Evolutionary conservation across 306 rosid species (phyloP).

Genomic region (Inga oerstediana): DNA sequence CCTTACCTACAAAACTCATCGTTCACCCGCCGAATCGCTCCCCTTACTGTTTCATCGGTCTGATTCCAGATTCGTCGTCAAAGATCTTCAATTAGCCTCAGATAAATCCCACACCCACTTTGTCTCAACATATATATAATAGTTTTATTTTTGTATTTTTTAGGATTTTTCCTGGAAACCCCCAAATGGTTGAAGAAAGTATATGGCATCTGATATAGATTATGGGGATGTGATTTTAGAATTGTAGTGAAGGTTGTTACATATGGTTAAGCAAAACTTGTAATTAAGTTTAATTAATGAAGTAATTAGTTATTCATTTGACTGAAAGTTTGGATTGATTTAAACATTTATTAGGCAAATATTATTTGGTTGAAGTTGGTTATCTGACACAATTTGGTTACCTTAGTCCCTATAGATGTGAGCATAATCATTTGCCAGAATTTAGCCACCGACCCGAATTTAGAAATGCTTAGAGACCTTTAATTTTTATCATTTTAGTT

Average conservation of each 20-base stretch:
- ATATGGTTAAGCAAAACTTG: not conserved
- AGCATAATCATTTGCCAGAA: no score
- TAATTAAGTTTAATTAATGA: not conserved
- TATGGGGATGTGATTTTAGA: not conserved
- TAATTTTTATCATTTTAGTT: no score
- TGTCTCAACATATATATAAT: not conserved
- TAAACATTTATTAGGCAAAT: no score
- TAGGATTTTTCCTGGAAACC: not conserved
- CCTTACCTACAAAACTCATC: slow-evolving; percentile 61
- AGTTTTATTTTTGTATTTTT: not conserved
- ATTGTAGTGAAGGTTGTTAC: not conserved
- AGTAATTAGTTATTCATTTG: not conserved
- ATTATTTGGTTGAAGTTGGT: no score
- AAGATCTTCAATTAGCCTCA: not conserved
- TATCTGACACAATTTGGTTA: no score
- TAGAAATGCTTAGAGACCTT: no score
- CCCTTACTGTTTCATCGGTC: slow-evolving; percentile 32
- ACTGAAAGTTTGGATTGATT: not conserved
- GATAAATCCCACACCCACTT: not conserved
- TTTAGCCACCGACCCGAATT: no score
- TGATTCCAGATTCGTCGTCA: not conserved
- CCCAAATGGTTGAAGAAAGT: not conserved
- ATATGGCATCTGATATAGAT: no score
- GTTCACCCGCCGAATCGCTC: slow-evolving; percentile 55
- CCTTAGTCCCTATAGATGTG: no score